These are phyloP conservation scores for Dothistroma septosporum DNA, from an alignment of 2,329 filamentous ascomycete species.

Conservation along the genomic window DNA sequence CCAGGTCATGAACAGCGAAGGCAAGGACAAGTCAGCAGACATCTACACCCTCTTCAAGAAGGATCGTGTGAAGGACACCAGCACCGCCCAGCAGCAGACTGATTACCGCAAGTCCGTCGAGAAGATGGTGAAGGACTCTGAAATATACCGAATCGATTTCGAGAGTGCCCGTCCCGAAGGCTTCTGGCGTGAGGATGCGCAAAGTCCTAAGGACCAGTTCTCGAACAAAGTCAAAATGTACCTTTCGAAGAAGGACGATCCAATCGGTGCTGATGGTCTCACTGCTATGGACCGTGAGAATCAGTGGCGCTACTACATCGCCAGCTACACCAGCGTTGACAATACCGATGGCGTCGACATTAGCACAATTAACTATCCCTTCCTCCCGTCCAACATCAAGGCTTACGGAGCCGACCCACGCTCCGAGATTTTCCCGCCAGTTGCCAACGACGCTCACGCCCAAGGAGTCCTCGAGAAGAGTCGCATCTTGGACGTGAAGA, in stretches of 20 bases:
- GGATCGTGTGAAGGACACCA: constrained; percentile 76
- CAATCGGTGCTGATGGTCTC: constrained; percentile 64
- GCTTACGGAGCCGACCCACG: constrained; percentile 34
- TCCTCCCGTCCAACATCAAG: constrained; percentile 39
- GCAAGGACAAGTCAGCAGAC: constrained; percentile 89
- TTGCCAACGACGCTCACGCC: constrained; percentile 1
- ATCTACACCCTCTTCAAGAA: constrained; percentile 82
- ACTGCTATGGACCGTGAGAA: constrained; percentile 47
- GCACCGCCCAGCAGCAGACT: constrained; percentile 84
- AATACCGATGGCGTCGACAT: constrained; percentile 57
- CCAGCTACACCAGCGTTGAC: constrained; percentile 82
- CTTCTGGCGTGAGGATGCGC: neutral
- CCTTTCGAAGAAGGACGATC: constrained; percentile 83
- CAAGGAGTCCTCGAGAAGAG: neutral
- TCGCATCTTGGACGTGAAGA: constrained; percentile 26
- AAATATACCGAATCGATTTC: constrained; percentile 85
- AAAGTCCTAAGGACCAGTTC: constrained; percentile 55
- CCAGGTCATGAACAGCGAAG: constrained; percentile 77
- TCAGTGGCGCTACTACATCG: constrained; percentile 92
- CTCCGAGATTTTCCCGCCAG: constrained; percentile 17
- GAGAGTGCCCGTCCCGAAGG: constrained; percentile 56
- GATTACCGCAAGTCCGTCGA: constrained; percentile 88
- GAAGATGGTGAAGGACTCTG: constrained; percentile 86
- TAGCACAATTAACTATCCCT: constrained; percentile 35
- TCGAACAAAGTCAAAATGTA: constrained; percentile 68